Percentiles rank a stretch among this genome's conserved stretches.
phyloP scores from a whole-genome alignment of 805 yeast species.

The Pichia exigua region DNA sequence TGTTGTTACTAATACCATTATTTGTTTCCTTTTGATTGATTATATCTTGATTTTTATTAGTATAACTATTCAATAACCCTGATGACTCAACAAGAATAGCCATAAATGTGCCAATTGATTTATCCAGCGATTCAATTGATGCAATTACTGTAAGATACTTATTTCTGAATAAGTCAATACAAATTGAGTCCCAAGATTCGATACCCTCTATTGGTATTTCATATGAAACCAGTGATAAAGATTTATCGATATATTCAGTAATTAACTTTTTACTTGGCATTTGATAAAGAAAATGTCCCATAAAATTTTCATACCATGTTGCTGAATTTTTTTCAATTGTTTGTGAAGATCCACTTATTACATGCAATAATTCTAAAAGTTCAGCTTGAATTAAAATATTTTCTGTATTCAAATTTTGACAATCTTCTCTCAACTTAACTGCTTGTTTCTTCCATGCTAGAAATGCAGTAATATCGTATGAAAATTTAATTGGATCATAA shows the following conservation, averaged over 20 bases:
- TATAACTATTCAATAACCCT: conserved; percentile 42
- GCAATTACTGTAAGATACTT: conserved; percentile 51
- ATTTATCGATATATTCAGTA: conserved; percentile 32
- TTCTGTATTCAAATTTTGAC: conserved; percentile 17
- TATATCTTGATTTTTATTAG: conserved; percentile 8
- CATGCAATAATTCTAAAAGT: conserved; percentile 34
- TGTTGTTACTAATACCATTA: conserved; percentile 15
- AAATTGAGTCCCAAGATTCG: conserved; percentile 46
- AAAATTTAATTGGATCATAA: conserved; percentile 29
- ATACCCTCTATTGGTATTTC: conserved; percentile 31
- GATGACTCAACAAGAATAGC: conserved; percentile 58
- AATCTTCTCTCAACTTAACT: conserved; percentile 42
- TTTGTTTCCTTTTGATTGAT: conserved; percentile 1
- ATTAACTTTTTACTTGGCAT: conserved; percentile 43
- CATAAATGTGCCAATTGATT: conserved; percentile 54
- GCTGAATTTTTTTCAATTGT: conserved; percentile 45
- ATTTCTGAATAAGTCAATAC: conserved; percentile 47
- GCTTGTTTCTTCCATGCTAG: conserved; percentile 43
- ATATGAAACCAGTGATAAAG: conserved; percentile 18
- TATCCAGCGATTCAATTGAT: conserved; percentile 50
- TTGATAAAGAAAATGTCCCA: conserved; percentile 38
- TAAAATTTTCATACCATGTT: conserved; percentile 62
- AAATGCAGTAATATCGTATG: conserved; percentile 35
- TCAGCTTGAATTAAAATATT: conserved; percentile 28
- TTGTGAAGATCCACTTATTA: conserved; percentile 39